Percentiles rank a stretch among this genome's conserved stretches.
Evolutionary conservation across 768 basidiomycete species (phyloP).

Genomic region (Leccinum obscurum): DNA sequence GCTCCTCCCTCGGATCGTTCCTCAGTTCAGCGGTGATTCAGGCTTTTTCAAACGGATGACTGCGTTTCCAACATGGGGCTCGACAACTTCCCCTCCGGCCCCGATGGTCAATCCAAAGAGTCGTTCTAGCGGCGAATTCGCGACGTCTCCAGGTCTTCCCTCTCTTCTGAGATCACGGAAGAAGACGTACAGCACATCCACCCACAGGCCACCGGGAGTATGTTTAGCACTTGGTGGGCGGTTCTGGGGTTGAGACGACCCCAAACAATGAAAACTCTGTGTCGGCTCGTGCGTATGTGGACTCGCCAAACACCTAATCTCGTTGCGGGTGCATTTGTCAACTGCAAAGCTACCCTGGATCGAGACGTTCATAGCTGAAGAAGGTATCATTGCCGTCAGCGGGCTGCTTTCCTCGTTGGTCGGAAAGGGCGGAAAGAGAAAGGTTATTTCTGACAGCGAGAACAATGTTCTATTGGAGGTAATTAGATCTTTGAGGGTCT

Average conservation of each 20-base stretch:
- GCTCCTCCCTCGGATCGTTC: conserved; percentile 65
- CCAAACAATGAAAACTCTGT: conserved; percentile 41
- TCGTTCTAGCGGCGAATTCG: conserved; percentile 43
- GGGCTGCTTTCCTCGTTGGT: conserved; percentile 59
- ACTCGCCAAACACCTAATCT: conserved; percentile 78
- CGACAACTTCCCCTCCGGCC: conserved; percentile 36
- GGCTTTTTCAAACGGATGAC: conserved; percentile 69
- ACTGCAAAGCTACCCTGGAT: conserved; percentile 81
- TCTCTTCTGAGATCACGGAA: conserved; percentile 29
- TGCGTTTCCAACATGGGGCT: conserved; percentile 57
- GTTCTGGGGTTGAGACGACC: conserved; percentile 52
- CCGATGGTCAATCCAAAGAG: conserved; percentile 27
- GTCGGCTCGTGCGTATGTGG: conserved; percentile 63
- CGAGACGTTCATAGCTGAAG: conserved; percentile 62
- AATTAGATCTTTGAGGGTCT: conserved; percentile 75
- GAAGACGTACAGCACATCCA: conserved; percentile 42
- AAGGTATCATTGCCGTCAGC: conserved; percentile 67
- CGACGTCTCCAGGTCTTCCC: conserved; percentile 24
- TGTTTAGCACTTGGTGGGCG: conserved; percentile 78
- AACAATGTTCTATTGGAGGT: conserved; percentile 68
- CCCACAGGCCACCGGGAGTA: conserved; percentile 71
- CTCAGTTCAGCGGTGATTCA: conserved; percentile 75
- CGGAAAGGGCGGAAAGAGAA: conserved; percentile 65
- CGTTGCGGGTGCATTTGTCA: conserved; percentile 81
- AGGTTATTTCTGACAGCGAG: conserved; percentile 62